Evolutionary conservation across 2,329 filamentous ascomycete species (phyloP).

Genomic region (Calonectria pseudoreteaudii): DNA sequence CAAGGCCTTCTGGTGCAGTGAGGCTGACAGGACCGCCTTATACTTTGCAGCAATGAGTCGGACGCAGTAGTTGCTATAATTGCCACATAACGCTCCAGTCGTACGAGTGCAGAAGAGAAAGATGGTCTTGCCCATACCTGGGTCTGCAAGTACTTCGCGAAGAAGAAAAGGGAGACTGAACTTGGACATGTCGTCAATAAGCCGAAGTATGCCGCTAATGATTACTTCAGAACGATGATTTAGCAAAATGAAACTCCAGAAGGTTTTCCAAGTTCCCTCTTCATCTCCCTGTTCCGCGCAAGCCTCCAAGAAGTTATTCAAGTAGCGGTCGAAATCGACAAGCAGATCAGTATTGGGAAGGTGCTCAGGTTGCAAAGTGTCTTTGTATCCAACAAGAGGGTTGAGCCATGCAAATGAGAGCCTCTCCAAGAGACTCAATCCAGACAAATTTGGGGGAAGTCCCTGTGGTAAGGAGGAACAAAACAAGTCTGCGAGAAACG

Average conservation of each 20-base stretch:
- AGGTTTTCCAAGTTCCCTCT: background rate
- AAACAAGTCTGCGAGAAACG: background rate
- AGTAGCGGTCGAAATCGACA: background rate
- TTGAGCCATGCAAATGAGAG: background rate
- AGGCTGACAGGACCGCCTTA: background rate
- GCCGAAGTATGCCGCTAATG: background rate
- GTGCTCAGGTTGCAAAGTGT: background rate
- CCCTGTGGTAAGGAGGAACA: background rate
- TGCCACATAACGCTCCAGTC: background rate
- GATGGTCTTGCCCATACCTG: background rate
- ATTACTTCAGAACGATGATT: background rate
- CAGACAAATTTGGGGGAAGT: background rate
- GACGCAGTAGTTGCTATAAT: background rate
- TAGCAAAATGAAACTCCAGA: background rate
- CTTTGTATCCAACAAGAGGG: background rate
- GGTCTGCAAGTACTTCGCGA: background rate
- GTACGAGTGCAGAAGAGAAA: background rate
- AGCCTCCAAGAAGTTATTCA: background rate
- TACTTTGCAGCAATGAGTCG: background rate
- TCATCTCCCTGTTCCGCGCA: background rate
- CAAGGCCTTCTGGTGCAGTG: background rate
- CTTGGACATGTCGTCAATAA: background rate
- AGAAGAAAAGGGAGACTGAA: background rate
- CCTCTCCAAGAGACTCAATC: background rate
- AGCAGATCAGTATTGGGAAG: background rate